These are phyloP conservation scores for Pythium insidiosum DNA, from an alignment of 352 stramenopile genomes.

Conservation along the genomic window DNA sequence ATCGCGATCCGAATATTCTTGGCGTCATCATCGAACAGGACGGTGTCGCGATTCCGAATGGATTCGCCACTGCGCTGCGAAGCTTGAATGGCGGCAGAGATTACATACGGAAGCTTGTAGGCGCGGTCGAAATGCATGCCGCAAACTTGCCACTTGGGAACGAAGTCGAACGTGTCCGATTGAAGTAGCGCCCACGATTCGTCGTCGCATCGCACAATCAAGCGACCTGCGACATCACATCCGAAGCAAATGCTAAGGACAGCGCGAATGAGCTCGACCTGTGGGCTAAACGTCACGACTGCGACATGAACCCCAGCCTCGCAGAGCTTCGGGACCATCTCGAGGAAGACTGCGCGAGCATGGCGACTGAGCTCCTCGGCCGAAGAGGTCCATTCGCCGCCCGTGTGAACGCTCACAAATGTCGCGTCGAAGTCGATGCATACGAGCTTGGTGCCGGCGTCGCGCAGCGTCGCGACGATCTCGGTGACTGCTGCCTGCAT, in stretches of 20 bases:
- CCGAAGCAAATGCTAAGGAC: conserved; percentile 52
- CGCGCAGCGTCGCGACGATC: conserved; percentile 28
- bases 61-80: conserved; percentile 12
- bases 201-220: conserved; percentile 68
- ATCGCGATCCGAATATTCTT: conserved; percentile 68
- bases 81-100: conserved; percentile 50
- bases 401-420: conserved; percentile 70
- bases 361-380: conserved; percentile 30
- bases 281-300: conserved; percentile 78
- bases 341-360: conserved; percentile 57
- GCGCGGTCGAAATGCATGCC: conserved; percentile 48
- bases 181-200: conserved; percentile 43
- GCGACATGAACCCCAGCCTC: conserved; percentile 38
- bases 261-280: conserved; percentile 51
- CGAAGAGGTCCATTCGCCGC: conserved; percentile 39
- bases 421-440: conserved; percentile 84
- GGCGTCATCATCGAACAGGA: conserved; percentile 75
- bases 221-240: conserved; percentile 12
- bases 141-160: conserved; percentile 44
- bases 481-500: conserved; percentile 15
- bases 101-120: conserved; percentile 72
- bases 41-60: conserved; percentile 55
- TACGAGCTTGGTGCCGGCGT: conserved; percentile 45
- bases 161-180: conserved; percentile 33
- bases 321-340: conserved; percentile 42